Evolutionary conservation across 1,284 basidiomycete genomes (phyloP), one percentile per base, ranked within the genome.

Genomic region (Sanguinoderma infundibulare): DNA sequence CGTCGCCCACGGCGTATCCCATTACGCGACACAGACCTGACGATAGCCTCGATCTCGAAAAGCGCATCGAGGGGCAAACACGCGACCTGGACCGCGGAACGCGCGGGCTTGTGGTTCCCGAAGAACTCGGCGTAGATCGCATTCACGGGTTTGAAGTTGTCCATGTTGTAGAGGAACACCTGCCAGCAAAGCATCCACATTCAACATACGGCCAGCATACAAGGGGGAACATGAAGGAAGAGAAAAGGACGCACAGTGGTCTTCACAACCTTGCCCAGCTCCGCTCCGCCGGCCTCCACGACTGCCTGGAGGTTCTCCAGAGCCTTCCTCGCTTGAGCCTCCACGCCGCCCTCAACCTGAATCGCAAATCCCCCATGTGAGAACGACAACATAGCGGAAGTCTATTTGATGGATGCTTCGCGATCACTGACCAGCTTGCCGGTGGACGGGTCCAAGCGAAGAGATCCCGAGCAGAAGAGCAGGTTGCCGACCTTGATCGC

Each of bases 131-230:
- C 84, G 75, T 96, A 96, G 55, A 91, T 79, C 6, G 76, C 82
- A 75, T 98, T 99, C 74, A 98, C 89, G 57, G 84, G 81, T 14
- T 75, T 87, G 76, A 98, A 98, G 77, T 98, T 92, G 72, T 92
- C 83, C 95, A 98, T 97, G 69, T 86, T 81, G 76, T 97, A 95
- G 73, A 98, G 78, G 81, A 98, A 98, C 50, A 98, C 91, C 90
- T 94, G 63, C 50, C 39, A 22, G 20, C 15, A 1, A n/a, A 39
- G 32, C 40, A 6, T 42, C 6, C 5, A 22, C 47, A 5, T 10
- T 22, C 22, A 36, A 17, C 46, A 32, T 8, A 7, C 26, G 36
- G 8, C 30, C 30, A 17, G 3, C 34, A n/a, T 10, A 10, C 9
- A 9, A 7, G 17, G 20, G 5, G 26, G 6, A 22, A n/a, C 1